Percentiles rank a stretch among this genome's conserved stretches.
These are phyloP conservation scores for Rusavskia elegans DNA, from an alignment of 495 filamentous ascomycete genomes.

Conservation along the genomic window DNA sequence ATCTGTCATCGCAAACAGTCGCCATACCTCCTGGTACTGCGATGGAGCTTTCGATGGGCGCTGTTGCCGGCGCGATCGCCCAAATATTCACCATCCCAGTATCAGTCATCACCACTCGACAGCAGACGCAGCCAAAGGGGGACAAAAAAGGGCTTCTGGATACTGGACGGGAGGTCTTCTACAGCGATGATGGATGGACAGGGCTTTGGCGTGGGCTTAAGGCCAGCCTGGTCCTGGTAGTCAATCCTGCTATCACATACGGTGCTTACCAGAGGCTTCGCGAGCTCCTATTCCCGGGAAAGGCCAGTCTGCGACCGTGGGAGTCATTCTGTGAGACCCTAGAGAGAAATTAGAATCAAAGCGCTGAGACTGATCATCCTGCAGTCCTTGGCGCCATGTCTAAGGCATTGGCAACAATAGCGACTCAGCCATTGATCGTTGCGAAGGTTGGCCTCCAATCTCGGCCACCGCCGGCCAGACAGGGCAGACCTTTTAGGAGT, in stretches of 20 bases:
- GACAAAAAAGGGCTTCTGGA: constrained; percentile 79
- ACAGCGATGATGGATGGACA: constrained; percentile 75
- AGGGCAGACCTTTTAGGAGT: constrained; percentile 87
- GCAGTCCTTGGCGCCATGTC: constrained; percentile 83
- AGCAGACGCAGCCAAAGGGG: constrained; percentile 77
- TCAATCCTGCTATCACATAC: constrained; percentile 97
- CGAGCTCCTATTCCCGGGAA: constrained; percentile 62
- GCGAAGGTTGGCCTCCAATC: constrained; percentile 96
- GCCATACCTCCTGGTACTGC: constrained; percentile 60
- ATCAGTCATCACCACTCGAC: constrained; percentile 83
- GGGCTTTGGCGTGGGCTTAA: constrained; percentile 93
- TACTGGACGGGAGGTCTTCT: constrained; percentile 75
- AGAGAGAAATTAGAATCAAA: neutral
- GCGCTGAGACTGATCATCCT: constrained; percentile 9
- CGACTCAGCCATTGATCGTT: constrained; percentile 91
- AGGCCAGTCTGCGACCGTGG: constrained; percentile 59
- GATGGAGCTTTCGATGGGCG: constrained; percentile 74
- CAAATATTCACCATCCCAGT: constrained; percentile 96
- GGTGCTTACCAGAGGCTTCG: constrained; percentile 89
- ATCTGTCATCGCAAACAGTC: constrained; percentile 50
- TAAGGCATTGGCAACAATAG: constrained; percentile 82
- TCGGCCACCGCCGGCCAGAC: constrained; percentile 63
- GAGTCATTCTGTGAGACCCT: constrained; percentile 74
- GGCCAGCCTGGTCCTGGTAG: constrained; percentile 88
- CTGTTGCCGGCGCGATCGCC: constrained; percentile 75